Percentiles rank a stretch among this genome's conserved stretches.
Evolutionary conservation across 352 stramenopile species (phyloP).

Genomic region (Pythium brassicae): DNA sequence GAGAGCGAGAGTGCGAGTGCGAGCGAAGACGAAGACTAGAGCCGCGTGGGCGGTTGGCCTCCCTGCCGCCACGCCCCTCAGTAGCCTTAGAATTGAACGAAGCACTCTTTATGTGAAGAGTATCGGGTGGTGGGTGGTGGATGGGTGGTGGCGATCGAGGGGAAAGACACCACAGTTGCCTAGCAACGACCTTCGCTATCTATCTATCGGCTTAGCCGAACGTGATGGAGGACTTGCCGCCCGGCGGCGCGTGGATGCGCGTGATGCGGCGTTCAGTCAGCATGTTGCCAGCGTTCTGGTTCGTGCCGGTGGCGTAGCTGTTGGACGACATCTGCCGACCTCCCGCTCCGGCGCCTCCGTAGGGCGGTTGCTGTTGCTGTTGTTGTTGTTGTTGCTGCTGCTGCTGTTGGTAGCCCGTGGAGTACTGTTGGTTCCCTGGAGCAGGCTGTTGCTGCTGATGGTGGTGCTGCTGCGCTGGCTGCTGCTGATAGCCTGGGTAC

Average conservation of each 20-base stretch:
- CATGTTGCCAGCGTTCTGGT: slow-evolving; percentile 89
- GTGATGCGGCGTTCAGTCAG: slow-evolving; percentile 88
- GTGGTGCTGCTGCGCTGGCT: slow-evolving; percentile 16
- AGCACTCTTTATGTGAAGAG: neutral
- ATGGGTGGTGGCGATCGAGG: neutral
- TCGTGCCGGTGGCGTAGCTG: slow-evolving; percentile 73
- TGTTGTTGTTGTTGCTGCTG: slow-evolving; percentile 17
- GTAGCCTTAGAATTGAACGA: neutral
- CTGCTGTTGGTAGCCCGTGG: slow-evolving; percentile 12
- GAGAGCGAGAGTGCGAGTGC: slow-evolving; percentile 19
- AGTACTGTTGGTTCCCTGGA: slow-evolving; percentile 15
- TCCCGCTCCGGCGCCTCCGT: slow-evolving; percentile 9
- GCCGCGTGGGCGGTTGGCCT: neutral
- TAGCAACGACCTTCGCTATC: neutral
- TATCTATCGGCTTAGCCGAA: slow-evolving; percentile 41
- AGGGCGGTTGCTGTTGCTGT: slow-evolving; percentile 10
- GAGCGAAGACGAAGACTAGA: slow-evolving; percentile 21
- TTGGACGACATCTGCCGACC: slow-evolving; percentile 61
- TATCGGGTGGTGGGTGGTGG: neutral
- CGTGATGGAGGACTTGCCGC: slow-evolving; percentile 76
- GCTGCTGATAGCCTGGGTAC: slow-evolving; percentile 11
- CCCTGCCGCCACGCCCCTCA: neutral
- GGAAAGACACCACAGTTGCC: neutral
- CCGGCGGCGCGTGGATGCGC: slow-evolving; percentile 84
- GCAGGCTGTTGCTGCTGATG: slow-evolving; percentile 14